phyloP scores from a whole-genome alignment of 2,329 filamentous ascomycete species.

The Hypoxylon sp. region DNA sequence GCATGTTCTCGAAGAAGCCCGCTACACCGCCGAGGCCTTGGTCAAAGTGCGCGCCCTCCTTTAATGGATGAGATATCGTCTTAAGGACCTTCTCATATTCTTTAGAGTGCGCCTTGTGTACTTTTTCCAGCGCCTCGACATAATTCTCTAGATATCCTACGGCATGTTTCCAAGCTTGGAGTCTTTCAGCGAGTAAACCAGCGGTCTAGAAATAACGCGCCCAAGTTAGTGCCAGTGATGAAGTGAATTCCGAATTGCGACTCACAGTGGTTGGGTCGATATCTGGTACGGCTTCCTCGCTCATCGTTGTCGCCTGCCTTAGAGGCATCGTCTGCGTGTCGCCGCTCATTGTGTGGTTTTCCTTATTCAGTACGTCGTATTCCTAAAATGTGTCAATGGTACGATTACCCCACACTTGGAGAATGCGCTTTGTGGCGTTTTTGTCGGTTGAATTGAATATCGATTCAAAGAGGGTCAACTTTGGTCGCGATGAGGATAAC shows the following conservation, averaged over 20 bases:
- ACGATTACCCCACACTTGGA: slow-evolving; percentile 20
- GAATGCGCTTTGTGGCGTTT: slow-evolving; percentile 1
- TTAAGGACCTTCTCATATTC: slow-evolving; percentile 97
- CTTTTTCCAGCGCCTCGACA: slow-evolving; percentile 85
- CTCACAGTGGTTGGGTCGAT: slow-evolving; percentile 71
- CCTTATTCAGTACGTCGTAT: slow-evolving; percentile 4
- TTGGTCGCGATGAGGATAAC: slow-evolving; percentile 1
- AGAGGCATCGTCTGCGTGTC: slow-evolving; percentile 59
- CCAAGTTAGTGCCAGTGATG: slow-evolving; percentile 29
- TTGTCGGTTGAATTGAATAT: slow-evolving; percentile 7
- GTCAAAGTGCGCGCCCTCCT: slow-evolving; percentile 93
- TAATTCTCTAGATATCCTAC: slow-evolving; percentile 94
- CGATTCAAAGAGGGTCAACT: slow-evolving; percentile 6
- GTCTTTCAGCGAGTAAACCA: slow-evolving; percentile 86
- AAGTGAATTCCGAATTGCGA: slow-evolving; percentile 34
- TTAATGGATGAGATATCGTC: slow-evolving; percentile 88
- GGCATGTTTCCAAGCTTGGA: slow-evolving; percentile 97
- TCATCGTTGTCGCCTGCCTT: slow-evolving; percentile 63
- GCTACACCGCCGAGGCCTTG: slow-evolving; percentile 88
- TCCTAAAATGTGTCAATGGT: slow-evolving; percentile 11
- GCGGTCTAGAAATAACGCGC: slow-evolving; percentile 69
- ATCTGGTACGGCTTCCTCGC: slow-evolving; percentile 73
- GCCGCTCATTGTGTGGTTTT: slow-evolving; percentile 51
- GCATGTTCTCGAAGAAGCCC: slow-evolving; percentile 94
- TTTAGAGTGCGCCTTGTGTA: slow-evolving; percentile 87